A percentile compares a stretch with the other conserved stretches of the same genome.
Conservation (phyloP, 345 rosid genomes). For the Hypericum perforatum region DNA sequence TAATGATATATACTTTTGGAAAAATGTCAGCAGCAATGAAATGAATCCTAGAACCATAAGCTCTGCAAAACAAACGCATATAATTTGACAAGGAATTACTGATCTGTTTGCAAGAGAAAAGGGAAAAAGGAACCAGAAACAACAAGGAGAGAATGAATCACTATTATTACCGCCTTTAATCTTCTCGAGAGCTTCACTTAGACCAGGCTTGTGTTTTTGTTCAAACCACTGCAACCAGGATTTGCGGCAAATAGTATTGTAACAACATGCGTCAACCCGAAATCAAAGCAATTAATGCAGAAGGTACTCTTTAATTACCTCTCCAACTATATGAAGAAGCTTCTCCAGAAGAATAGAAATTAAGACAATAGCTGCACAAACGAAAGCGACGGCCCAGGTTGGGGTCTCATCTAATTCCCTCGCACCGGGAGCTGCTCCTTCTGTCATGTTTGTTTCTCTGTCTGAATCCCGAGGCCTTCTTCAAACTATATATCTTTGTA, state of each 20-base stretch:
- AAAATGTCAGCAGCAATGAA: constrained; percentile 68
- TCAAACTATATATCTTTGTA: no score
- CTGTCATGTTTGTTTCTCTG: no score
- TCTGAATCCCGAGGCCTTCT: no score
- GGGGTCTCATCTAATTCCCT: constrained; percentile 93
- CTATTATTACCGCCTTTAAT: constrained; percentile 53
- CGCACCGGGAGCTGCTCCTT: constrained; percentile 14
- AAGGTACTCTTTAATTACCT: constrained; percentile 20
- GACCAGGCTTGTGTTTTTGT: constrained; percentile 44
- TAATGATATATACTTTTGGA: constrained; percentile 58
- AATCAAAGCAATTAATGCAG: neutral
- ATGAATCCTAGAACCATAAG: constrained; percentile 95
- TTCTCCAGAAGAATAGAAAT: constrained; percentile 66
- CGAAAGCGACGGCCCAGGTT: constrained; percentile 84
- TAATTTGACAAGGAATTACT: neutral
- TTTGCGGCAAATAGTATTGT: neutral
- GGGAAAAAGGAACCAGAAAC: neutral
- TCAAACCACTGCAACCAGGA: constrained; percentile 35
- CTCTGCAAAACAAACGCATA: constrained; percentile 34
- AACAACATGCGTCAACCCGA: neutral
- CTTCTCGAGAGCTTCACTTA: constrained; percentile 76
- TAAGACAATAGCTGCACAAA: constrained; percentile 52
- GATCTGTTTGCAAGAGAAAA: neutral
- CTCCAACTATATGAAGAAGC: constrained; percentile 45
- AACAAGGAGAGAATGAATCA: neutral